A percentile compares a stretch with the other conserved stretches of the same genome.
phyloP scores from a whole-genome alignment of 306 rosid species.

The Vigna unguiculata region DNA sequence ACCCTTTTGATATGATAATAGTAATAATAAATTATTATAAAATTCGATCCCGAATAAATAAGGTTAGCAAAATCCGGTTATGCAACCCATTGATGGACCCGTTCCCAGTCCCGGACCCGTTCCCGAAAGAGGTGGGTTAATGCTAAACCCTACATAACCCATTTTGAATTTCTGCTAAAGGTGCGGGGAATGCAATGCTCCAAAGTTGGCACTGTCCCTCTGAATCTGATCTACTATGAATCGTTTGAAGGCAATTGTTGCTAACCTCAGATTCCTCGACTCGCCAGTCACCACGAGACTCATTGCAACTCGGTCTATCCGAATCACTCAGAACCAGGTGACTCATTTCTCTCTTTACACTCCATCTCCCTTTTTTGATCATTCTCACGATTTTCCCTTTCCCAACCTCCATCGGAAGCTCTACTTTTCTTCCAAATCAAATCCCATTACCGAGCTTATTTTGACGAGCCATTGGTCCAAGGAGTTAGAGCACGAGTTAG shows the following conservation, averaged over 20 bases:
- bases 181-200: not conserved
- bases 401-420: constrained; percentile 44
- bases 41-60: not conserved
- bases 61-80: not conserved
- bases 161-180: not conserved
- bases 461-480: constrained; percentile 72
- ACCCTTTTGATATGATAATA: no score
- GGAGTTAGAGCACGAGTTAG: constrained; percentile 63
- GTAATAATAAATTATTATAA: no score
- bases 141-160: not conserved
- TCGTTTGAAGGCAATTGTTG: constrained; percentile 51
- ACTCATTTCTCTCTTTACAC: constrained; percentile 51
- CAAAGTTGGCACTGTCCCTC: not conserved
- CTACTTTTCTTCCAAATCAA: constrained; percentile 66
- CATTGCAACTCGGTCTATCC: not conserved
- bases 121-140: not conserved
- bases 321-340: constrained; percentile 52
- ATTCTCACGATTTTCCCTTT: constrained; percentile 24
- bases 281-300: constrained; percentile 50
- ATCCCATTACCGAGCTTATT: constrained; percentile 62
- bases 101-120: no score
- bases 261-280: constrained; percentile 55
- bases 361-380: constrained; percentile 43
- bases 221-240: constrained; percentile 51
- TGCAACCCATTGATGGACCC: not conserved